A percentile compares a stretch with the other conserved stretches of the same genome.
phyloP scores from a whole-genome alignment of 2,329 filamentous ascomycete species.

The Tothia fuscella region DNA sequence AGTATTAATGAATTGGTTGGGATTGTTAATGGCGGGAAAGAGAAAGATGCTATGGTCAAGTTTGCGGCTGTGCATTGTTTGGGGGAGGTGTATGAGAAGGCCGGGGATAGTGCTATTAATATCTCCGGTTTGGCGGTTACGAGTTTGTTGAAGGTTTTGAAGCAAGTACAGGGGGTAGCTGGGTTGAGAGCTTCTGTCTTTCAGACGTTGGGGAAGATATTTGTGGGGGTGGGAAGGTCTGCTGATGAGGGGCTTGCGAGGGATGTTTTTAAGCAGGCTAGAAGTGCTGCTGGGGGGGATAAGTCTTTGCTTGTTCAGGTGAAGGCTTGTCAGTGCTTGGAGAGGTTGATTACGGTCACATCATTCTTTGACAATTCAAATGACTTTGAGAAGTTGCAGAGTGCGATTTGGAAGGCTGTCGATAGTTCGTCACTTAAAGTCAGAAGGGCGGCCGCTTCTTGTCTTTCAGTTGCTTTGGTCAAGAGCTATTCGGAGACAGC shows the following conservation, averaged over 20 bases:
- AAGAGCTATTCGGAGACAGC: slow-evolving; percentile 62
- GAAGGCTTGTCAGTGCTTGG: slow-evolving; percentile 67
- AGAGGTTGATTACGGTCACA: slow-evolving; percentile 59
- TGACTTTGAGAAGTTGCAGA: slow-evolving; percentile 84
- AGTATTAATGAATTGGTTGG: slow-evolving; percentile 78
- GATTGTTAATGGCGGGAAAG: slow-evolving; percentile 65
- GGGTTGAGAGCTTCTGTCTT: slow-evolving; percentile 73
- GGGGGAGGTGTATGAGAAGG: slow-evolving; percentile 80
- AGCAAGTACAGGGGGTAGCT: slow-evolving; percentile 65
- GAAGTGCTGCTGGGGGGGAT: slow-evolving; percentile 63
- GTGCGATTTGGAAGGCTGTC: slow-evolving; percentile 71
- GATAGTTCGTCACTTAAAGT: slow-evolving; percentile 66
- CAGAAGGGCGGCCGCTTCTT: slow-evolving; percentile 75
- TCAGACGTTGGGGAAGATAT: slow-evolving; percentile 61
- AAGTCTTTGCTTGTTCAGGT: slow-evolving; percentile 74
- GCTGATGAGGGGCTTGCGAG: slow-evolving; percentile 77
- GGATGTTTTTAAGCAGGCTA: slow-evolving; percentile 86
- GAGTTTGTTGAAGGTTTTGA: slow-evolving; percentile 65
- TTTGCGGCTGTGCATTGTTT: slow-evolving; percentile 82
- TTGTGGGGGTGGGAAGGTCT: slow-evolving; percentile 60
- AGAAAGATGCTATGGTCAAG: slow-evolving; percentile 66
- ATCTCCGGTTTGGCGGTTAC: slow-evolving; percentile 64
- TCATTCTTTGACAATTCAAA: slow-evolving; percentile 74
- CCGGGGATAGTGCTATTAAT: slow-evolving; percentile 83
- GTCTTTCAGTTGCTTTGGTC: slow-evolving; percentile 70